Evolutionary conservation across 352 stramenopile species (phyloP).

Genomic region (Aphanomyces stellatus): DNA sequence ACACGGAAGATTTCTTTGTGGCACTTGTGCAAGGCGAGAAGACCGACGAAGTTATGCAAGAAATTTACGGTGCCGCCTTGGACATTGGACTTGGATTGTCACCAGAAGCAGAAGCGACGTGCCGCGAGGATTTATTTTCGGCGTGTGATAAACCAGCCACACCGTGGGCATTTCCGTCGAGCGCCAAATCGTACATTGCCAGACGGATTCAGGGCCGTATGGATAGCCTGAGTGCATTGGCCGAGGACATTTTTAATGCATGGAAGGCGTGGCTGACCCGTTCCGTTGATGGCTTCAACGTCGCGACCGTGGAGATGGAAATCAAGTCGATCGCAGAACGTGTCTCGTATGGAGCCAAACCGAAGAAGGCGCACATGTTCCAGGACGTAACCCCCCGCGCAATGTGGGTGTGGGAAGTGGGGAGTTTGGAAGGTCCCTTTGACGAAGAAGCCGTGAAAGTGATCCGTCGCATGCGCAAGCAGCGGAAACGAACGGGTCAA

Average conservation of each 20-base stretch:
- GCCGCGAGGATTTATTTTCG: conserved; percentile 9
- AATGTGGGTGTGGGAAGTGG: conserved; percentile 80
- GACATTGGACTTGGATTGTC: conserved; percentile 39
- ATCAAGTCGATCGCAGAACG: conserved; percentile 84
- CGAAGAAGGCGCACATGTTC: conserved; percentile 65
- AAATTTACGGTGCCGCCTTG: conserved; percentile 46
- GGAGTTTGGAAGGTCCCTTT: conserved; percentile 65
- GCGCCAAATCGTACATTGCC: conserved; percentile 25
- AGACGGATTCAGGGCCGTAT: conserved; percentile 25
- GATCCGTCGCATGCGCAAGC: conserved; percentile 70
- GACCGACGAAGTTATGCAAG: conserved; percentile 42
- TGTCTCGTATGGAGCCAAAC: conserved; percentile 50
- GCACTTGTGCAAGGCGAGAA: conserved; percentile 24
- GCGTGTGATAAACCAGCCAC: neutral
- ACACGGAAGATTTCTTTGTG: conserved; percentile 38
- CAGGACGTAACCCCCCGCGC: conserved; percentile 67
- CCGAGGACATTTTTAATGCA: neutral
- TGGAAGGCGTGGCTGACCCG: neutral
- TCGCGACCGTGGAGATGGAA: conserved; percentile 62
- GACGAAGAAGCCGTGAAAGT: conserved; percentile 61
- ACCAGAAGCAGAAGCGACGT: conserved; percentile 26
- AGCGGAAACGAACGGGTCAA: conserved; percentile 61
- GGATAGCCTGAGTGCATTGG: conserved; percentile 22
- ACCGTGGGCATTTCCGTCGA: neutral
- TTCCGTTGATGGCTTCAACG: neutral